phyloP scores from a whole-genome alignment of 2,329 filamentous ascomycete species.

The Aspergillus fischeri region DNA sequence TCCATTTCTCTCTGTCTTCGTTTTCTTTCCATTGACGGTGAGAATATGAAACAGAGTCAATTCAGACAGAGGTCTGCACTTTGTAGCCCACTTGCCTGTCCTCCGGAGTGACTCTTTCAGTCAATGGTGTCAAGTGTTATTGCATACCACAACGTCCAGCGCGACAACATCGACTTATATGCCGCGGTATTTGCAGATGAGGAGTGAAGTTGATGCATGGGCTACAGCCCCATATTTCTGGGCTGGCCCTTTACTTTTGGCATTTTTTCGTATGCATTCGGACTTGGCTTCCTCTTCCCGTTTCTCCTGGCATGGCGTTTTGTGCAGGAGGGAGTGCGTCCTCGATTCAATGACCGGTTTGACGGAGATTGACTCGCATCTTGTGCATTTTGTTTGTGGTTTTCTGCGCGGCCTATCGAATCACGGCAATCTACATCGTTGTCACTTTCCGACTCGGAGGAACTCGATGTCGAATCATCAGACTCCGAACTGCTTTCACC shows the following conservation, averaged over 20 bases:
- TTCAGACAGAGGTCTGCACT: not conserved
- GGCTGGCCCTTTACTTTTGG: conserved; percentile 28
- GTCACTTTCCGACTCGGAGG: conserved; percentile 48
- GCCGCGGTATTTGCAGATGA: not conserved
- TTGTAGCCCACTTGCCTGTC: not conserved
- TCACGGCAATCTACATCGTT: conserved; percentile 28
- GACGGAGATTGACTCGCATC: conserved; percentile 2
- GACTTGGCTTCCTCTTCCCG: conserved; percentile 35
- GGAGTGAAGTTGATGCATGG: not conserved
- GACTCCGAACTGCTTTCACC: conserved; percentile 71
- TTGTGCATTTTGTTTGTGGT: conserved; percentile 3
- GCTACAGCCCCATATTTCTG: not conserved
- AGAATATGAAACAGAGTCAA: not conserved
- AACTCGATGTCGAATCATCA: conserved; percentile 50
- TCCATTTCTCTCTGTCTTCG: not conserved
- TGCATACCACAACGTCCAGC: not conserved
- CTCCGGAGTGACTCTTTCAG: not conserved
- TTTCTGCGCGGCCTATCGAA: conserved; percentile 19
- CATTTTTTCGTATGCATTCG: conserved; percentile 47
- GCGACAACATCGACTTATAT: not conserved
- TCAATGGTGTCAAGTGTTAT: no score
- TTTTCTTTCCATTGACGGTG: not conserved
- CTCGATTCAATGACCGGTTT: conserved; percentile 2
- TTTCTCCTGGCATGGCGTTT: conserved; percentile 18
- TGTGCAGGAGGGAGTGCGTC: conserved; percentile 13